Percentiles rank a stretch among this genome's conserved stretches.
phyloP scores from a whole-genome alignment of 306 rosid genomes.

The Alnus rubra region DNA sequence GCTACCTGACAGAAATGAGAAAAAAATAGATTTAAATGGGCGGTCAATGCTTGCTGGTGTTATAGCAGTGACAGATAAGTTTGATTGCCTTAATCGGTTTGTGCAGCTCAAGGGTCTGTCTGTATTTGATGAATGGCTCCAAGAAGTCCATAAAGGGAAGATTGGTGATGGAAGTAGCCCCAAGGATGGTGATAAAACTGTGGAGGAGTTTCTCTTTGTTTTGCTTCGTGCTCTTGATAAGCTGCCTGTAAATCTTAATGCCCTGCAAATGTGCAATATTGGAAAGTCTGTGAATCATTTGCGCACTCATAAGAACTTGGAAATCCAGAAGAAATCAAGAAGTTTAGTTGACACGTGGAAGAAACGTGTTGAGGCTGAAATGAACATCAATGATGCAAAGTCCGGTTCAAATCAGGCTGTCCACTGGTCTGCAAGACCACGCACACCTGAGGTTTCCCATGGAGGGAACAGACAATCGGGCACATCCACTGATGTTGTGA shows the following conservation, averaged over 20 bases:
- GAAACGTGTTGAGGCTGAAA: constrained; percentile 91
- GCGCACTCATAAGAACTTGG: constrained; percentile 69
- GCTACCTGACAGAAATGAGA: constrained; percentile 59
- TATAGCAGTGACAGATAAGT: constrained; percentile 67
- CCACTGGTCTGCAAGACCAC: constrained; percentile 57
- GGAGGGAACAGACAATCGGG: constrained; percentile 57
- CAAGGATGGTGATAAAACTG: constrained; percentile 63
- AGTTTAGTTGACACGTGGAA: constrained; percentile 87
- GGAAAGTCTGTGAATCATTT: constrained; percentile 89
- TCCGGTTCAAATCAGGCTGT: constrained; percentile 60
- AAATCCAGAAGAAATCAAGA: constrained; percentile 82
- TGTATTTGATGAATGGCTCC: constrained; percentile 92
- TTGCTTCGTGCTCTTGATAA: constrained; percentile 80
- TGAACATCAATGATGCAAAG: constrained; percentile 67
- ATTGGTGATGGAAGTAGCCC: constrained; percentile 57
- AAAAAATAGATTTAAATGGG: constrained; percentile 70
- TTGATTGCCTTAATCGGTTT: constrained; percentile 69
- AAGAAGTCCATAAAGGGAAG: constrained; percentile 81
- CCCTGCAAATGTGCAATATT: constrained; percentile 61
- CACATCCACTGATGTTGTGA: constrained; percentile 56
- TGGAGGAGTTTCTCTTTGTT: constrained; percentile 79
- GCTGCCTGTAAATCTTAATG: constrained; percentile 78
- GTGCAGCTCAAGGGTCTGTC: constrained; percentile 74
- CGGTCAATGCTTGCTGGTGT: constrained; percentile 77
- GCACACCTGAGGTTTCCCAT: constrained; percentile 59